Base-by-base conservation (phyloP, 1,139 yeast genomes). In the Eremothecium sinecaudum region DNA sequence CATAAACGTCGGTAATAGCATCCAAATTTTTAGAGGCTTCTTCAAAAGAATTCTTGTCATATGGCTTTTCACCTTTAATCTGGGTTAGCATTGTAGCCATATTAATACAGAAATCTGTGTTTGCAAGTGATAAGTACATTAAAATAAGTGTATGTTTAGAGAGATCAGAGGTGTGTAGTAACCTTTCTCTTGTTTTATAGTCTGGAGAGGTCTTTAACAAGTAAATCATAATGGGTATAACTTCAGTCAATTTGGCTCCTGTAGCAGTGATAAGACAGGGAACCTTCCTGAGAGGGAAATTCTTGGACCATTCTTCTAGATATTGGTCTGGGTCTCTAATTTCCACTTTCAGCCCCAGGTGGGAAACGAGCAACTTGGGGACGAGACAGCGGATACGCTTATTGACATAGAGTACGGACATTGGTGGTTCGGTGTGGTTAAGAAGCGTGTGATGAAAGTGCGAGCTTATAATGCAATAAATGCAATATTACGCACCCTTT, bases 211-310 rank as follows among this genome's bases (percentile, higher is more conserved):
- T 33, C 22, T 49, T 50, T 44, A 53, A 48, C 51, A 63, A 50
- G 57, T 70, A 67, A 47, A 62, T 50, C 47, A 60, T 59, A 56
- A 87, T 68, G 42, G 97, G 95, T 56, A 82, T 69, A 46, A 71
- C 68, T 71, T 87, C 96, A 52, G 73, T 70, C 56, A 87, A 69
- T 59, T 74, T 74, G 4, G 3, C 6, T 39, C 94, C 94, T 61
- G 81, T 79, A 47, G 80, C 75, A 40, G 86, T 90, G 51, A 74
- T 57, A 51, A 80, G 82, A 46, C 86, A 79, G 53, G 97, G 97
- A 45, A 73, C 69, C 62, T 71, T 73, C 53, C 64, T 69, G 56
- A 77, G 63, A 51, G 95, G 94, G 75, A 82, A 84, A 56, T 63
- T 56, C 45, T 61, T 59, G 37, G 58, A 53, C 61, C 63, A 78